These are phyloP conservation scores for Yamadazyma oceani DNA, from an alignment of 1,139 yeast genomes.

Conservation along the genomic window DNA sequence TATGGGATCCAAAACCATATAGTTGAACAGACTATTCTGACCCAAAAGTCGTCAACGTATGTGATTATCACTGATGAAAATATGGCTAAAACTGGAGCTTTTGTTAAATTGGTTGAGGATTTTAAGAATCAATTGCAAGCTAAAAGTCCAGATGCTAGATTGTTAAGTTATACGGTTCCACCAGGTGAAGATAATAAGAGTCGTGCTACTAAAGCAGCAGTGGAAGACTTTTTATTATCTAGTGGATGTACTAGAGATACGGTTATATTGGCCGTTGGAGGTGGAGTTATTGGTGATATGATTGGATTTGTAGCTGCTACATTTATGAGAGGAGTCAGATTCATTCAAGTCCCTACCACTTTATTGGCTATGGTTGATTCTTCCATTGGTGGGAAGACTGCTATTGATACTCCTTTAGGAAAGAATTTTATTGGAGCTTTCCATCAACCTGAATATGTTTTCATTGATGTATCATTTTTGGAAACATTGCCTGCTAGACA, in stretches of 20 bases:
- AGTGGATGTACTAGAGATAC: conserved; percentile 96
- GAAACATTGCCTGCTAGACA: conserved; percentile 90
- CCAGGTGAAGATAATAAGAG: conserved; percentile 95
- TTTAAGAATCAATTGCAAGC: conserved; percentile 32
- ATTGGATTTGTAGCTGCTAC: conserved; percentile 98
- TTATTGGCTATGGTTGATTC: conserved; percentile 97
- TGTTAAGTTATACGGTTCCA: conserved; percentile 71
- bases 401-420: conserved; percentile 96
- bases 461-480: conserved; percentile 85
- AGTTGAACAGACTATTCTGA: conserved; percentile 62
- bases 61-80: conserved; percentile 87
- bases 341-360: conserved; percentile 92
- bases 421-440: conserved; percentile 96
- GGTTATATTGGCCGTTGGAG: conserved; percentile 92
- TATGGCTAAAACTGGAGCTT: conserved; percentile 68
- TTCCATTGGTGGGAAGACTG: conserved; percentile 97
- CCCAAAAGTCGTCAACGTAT: conserved; percentile 82
- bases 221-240: conserved; percentile 85
- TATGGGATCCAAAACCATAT: conserved; percentile 77
- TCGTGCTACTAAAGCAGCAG: conserved; percentile 85
- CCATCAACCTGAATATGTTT: conserved; percentile 91
- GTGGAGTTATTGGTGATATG: conserved; percentile 99
- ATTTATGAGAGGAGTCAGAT: conserved; percentile 97
- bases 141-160: conserved; percentile 53
- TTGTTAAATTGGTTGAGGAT: conserved; percentile 32